Conservation (phyloP, 371 early-diverging fungal genomes). For the Mucor indicus region DNA sequence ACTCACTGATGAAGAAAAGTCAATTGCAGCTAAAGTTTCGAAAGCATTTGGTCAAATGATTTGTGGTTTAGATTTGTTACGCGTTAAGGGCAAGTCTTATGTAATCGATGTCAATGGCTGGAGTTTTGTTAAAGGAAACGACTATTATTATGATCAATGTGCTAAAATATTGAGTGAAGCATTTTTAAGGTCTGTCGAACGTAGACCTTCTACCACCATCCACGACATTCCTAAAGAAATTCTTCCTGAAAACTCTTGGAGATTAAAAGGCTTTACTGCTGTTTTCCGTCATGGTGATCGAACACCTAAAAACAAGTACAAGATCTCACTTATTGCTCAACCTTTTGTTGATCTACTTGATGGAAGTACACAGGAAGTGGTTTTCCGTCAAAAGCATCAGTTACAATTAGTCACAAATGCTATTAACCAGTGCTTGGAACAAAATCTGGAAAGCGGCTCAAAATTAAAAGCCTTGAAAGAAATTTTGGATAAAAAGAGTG, state of each 20-base stretch:
- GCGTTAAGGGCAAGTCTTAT: slow-evolving; percentile 81
- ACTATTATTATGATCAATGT: slow-evolving; percentile 89
- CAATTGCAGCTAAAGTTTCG: slow-evolving; percentile 77
- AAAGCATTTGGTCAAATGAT: slow-evolving; percentile 88
- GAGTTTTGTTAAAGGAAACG: slow-evolving; percentile 98
- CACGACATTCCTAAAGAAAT: slow-evolving; percentile 56
- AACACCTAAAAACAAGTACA: slow-evolving; percentile 96
- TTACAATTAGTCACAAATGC: slow-evolving; percentile 69
- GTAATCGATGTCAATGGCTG: slow-evolving; percentile 99
- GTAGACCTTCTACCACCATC: slow-evolving; percentile 54
- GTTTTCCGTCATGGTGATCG: slow-evolving; percentile 97
- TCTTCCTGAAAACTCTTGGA: slow-evolving; percentile 80
- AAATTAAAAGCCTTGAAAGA: slow-evolving; percentile 69
- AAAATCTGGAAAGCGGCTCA: slow-evolving; percentile 52
- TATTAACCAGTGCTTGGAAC: slow-evolving; percentile 57
- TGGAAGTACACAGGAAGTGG: slow-evolving; percentile 74
- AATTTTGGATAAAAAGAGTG: slow-evolving; percentile 78
- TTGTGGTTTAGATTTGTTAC: slow-evolving; percentile 95
- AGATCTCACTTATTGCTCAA: slow-evolving; percentile 66
- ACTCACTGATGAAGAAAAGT: slow-evolving; percentile 79
- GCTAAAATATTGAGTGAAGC: slow-evolving; percentile 68
- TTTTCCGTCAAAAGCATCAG: slow-evolving; percentile 74
- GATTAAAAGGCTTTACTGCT: slow-evolving; percentile 86
- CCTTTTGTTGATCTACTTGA: slow-evolving; percentile 71
- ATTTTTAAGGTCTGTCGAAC: slow-evolving; percentile 35